Evolutionary conservation across 331 rosid genomes (phyloP).

Genomic region (Quercus lobata): DNA sequence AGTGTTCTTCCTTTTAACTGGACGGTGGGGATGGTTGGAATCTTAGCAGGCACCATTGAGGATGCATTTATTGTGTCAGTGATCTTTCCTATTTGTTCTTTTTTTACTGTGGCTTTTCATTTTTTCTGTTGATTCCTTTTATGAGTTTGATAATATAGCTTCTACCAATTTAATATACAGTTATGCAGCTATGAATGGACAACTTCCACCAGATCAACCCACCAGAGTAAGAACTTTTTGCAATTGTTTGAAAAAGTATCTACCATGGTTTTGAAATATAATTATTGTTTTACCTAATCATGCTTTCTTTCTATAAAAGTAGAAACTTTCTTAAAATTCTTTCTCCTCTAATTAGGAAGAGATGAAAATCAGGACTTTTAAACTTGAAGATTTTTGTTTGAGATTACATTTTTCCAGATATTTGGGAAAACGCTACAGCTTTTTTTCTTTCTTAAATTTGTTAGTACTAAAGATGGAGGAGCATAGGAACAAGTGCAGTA

Average conservation of each 20-base stretch:
- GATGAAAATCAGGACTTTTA: background rate
- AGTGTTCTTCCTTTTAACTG: constrained; percentile 93
- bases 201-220: constrained; percentile 34
- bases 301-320: background rate
- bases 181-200: constrained; percentile 74
- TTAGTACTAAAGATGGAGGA: too few species aligned
- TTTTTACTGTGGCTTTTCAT: background rate
- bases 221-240: constrained; percentile 38
- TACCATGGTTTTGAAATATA: background rate
- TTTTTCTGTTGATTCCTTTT: background rate
- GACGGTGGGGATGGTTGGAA: constrained; percentile 92
- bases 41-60: constrained; percentile 73
- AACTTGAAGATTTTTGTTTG: background rate
- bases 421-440: background rate
- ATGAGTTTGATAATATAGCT: background rate
- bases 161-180: constrained; percentile 34
- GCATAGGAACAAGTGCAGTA: too few species aligned
- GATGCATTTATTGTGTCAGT: constrained; percentile 81
- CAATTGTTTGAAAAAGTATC: background rate
- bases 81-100: constrained; percentile 8
- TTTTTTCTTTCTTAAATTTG: too few species aligned
- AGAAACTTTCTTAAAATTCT: background rate
- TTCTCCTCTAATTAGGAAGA: background rate
- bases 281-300: too few species aligned
- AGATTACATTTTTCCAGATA: background rate